A percentile compares a stretch with the other conserved stretches of the same genome.
phyloP scores from a whole-genome alignment of 129 eudicot genomes.

The Flaveria linearis region DNA sequence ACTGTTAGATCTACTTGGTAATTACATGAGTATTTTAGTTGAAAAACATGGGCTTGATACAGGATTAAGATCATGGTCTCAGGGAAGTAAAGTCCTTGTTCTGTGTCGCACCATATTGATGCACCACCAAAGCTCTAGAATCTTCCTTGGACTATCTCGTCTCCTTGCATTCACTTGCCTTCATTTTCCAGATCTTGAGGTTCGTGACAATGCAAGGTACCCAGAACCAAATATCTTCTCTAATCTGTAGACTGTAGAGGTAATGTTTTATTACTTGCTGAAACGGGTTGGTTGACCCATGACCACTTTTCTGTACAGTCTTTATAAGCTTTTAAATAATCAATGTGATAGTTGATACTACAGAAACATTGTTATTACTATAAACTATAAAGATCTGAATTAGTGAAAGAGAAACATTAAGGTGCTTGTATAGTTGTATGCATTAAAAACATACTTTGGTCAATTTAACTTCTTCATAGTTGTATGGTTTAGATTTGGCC shows the following conservation, averaged over 20 bases:
- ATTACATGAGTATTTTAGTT: conserved; percentile 56
- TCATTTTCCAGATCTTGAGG: conserved; percentile 89
- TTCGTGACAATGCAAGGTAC: conserved; percentile 96
- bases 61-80: conserved; percentile 85
- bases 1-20: conserved; percentile 62
- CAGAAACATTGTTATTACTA: not conserved
- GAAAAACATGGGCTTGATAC: conserved; percentile 82
- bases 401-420: not conserved
- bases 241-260: conserved; percentile 2
- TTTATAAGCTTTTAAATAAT: not conserved
- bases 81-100: conserved; percentile 83
- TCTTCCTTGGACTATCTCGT: conserved; percentile 73
- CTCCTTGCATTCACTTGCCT: conserved; percentile 75
- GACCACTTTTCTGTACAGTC: not conserved
- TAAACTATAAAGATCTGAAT: not conserved
- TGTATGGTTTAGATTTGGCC: not conserved
- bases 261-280: conserved; percentile 16
- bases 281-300: not conserved
- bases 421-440: not conserved
- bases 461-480: not conserved
- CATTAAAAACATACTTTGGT: not conserved
- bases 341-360: conserved; percentile 1
- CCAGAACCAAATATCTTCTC: conserved; percentile 13
- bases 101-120: conserved; percentile 88
- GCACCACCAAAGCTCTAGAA: conserved; percentile 78